Base-by-base conservation (phyloP, 139 green algal species). In the Raphidocelis subcapitata region DNA sequence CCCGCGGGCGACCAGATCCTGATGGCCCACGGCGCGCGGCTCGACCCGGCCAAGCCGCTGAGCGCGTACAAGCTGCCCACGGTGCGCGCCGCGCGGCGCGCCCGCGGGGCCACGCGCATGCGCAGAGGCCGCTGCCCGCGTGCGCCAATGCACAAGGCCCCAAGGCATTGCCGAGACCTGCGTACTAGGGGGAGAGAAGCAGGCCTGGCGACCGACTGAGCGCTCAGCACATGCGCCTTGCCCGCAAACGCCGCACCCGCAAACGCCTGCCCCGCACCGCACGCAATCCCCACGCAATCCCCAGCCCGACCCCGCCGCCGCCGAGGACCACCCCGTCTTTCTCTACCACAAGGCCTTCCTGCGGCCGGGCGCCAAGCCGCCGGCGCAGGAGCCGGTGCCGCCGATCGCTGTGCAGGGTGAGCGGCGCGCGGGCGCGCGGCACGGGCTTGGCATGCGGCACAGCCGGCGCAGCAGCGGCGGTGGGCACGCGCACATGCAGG, bases 1-100 rank as follows among this genome's bases (percentile, higher is more conserved):
- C 64, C 81, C 0, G 56, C 82, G 2, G 62, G 62, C 0, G 94
- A 98, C 47, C 93, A 98, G 69, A 93, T 98, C 33, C 54, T 92
- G 3, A 94, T 96, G 81, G 87, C 79, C 68, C 75, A 86, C 62
- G 91, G 89, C 5, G 68, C 76, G 2, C 76, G 81, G 10, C 75
- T 98, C 36, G 93, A 97, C 56, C 76, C 81, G 3, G 35, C 56
- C 3, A 83, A 88, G 60, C 67, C 72, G 3, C 77, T 97, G 5
- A 62, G 72, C 2, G 75, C 74, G 4, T 98, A 97, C 68, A 65
- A 78, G 18, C 82, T 97, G 21, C 91, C 93, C 10, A 57, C 72
- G 83, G 89, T 92, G 60, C 70, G 81, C 52, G 47, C 24, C 3
- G 16, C 3, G n/a, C 55, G 26, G 46, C 24, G 36, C 46, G 31